phyloP scores from a whole-genome alignment of 1,284 basidiomycete species.

The Pascua guehoae region DNA sequence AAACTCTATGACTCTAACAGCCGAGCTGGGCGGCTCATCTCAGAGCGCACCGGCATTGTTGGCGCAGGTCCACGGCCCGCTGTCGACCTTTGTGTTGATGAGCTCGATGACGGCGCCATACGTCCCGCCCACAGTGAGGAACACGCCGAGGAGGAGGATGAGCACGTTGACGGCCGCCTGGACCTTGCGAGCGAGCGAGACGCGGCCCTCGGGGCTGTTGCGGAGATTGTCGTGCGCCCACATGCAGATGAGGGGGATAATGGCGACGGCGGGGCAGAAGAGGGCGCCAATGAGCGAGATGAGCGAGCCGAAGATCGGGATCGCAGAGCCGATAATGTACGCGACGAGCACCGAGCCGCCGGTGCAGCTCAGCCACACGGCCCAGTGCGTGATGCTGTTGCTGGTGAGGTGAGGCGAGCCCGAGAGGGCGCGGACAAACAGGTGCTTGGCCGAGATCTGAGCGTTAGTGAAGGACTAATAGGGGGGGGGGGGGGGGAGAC shows the following conservation, averaged over 20 bases:
- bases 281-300: constrained; percentile 32
- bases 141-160: constrained; percentile 27
- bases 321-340: constrained; percentile 25
- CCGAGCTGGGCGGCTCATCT: background rate
- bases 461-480: constrained; percentile 2
- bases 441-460: constrained; percentile 22
- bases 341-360: constrained; percentile 18
- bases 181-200: constrained; percentile 8
- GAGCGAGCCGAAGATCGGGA: constrained; percentile 26
- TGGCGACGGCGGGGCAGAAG: constrained; percentile 18
- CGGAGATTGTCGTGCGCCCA: constrained; percentile 30
- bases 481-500: background rate
- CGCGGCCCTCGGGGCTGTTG: constrained; percentile 11
- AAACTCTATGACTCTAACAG: background rate
- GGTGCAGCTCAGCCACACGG: constrained; percentile 33
- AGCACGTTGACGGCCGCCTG: constrained; percentile 25
- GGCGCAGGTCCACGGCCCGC: constrained; percentile 24
- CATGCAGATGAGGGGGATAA: constrained; percentile 28
- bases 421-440: constrained; percentile 40
- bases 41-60: constrained; percentile 20
- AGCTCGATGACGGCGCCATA: constrained; percentile 28
- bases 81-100: constrained; percentile 16
- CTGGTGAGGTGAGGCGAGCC: constrained; percentile 33
- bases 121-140: constrained; percentile 28
- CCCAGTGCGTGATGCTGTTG: constrained; percentile 34